These are phyloP conservation scores for Diaporthe ampelina DNA, from an alignment of 2,329 filamentous ascomycete species.

Conservation along the genomic window DNA sequence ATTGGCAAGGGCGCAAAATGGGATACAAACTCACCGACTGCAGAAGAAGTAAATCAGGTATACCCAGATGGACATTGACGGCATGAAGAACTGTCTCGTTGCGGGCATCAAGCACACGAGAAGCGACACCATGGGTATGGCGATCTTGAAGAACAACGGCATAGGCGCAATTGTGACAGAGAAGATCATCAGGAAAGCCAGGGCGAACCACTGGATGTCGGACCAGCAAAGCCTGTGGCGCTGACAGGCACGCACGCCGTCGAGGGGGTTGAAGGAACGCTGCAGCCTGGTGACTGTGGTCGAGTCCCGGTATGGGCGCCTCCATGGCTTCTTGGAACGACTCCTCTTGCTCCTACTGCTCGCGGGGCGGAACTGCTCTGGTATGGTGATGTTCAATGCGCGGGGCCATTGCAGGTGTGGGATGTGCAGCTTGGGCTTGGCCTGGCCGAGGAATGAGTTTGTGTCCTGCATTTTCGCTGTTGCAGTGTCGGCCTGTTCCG, in stretches of 20 bases:
- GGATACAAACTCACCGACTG: conserved; percentile 77
- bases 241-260: conserved; percentile 82
- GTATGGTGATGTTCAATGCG: conserved; percentile 49
- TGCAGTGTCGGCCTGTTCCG: conserved; percentile 15
- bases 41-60: conserved; percentile 95
- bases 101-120: conserved; percentile 83
- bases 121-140: conserved; percentile 76
- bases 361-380: conserved; percentile 49
- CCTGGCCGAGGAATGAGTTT: conserved; percentile 43
- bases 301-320: conserved; percentile 40
- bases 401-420: conserved; percentile 48
- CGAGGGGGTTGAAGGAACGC: conserved; percentile 84
- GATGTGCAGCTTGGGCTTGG: conserved; percentile 48
- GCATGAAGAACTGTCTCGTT: conserved; percentile 91
- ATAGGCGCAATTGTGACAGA: conserved; percentile 86
- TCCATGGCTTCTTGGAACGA: conserved; percentile 45
- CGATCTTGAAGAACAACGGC: conserved; percentile 83
- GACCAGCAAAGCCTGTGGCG: conserved; percentile 85
- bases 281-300: conserved; percentile 80
- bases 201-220: conserved; percentile 86
- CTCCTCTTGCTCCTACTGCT: conserved; percentile 46
- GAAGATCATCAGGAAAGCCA: conserved; percentile 83
- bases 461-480: conserved; percentile 48
- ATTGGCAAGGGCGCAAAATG: neutral
- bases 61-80: conserved; percentile 85